Evolutionary conservation across 1,284 basidiomycete genomes (phyloP).

Genomic region (Trametes pubescens): DNA sequence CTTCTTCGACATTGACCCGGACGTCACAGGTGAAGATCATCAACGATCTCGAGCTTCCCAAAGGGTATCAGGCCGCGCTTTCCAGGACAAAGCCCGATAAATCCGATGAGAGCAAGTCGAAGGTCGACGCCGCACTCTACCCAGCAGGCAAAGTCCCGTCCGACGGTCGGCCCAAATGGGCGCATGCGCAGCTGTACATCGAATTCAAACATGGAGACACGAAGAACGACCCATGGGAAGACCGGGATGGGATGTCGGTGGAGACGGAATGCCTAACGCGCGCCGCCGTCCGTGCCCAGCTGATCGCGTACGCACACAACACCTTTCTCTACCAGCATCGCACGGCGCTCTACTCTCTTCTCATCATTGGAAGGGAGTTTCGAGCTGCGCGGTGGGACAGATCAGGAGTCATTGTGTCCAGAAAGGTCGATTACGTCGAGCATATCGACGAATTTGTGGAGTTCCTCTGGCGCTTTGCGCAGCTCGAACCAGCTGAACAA

Average conservation of each 20-base stretch:
- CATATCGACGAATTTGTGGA: slow-evolving; percentile 20
- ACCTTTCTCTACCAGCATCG: slow-evolving; percentile 12
- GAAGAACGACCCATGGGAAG: slow-evolving; percentile 12
- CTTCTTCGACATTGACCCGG: no score
- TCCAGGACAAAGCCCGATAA: no score
- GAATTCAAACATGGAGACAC: slow-evolving; percentile 14
- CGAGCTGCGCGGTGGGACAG: slow-evolving; percentile 30
- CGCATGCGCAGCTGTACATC: not conserved
- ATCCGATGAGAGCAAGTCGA: slow-evolving; percentile 9
- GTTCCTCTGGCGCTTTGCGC: slow-evolving; percentile 22
- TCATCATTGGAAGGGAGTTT: slow-evolving; percentile 4
- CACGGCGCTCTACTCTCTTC: not conserved
- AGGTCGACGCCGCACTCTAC: slow-evolving; percentile 12
- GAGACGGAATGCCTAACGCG: not conserved
- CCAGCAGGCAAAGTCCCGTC: not conserved
- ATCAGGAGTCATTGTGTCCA: slow-evolving; percentile 27
- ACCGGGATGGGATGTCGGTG: not conserved
- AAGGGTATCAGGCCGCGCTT: not conserved
- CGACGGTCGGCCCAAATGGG: slow-evolving; percentile 8
- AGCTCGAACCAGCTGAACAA: slow-evolving; percentile 11
- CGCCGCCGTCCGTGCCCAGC: slow-evolving; percentile 1
- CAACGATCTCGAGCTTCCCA: not conserved
- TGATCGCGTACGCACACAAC: slow-evolving; percentile 6
- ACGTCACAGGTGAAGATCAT: not conserved
- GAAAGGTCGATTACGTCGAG: slow-evolving; percentile 21